A percentile compares a stretch with the other conserved stretches of the same genome.
phyloP scores from a whole-genome alignment of 305 asterid species.

The Fraxinus albicans region DNA sequence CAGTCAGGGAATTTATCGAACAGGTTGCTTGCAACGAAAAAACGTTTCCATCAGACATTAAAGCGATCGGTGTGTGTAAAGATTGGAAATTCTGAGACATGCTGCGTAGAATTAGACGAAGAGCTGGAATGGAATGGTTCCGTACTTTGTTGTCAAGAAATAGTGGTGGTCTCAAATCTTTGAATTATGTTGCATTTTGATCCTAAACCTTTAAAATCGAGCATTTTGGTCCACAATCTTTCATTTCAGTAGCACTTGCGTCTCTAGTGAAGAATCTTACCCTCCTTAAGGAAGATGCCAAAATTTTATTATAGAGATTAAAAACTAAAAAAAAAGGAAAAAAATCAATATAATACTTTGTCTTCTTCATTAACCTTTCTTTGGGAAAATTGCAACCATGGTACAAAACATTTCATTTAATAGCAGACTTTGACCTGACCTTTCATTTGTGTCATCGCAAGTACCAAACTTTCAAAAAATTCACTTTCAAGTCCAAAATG shows the following conservation, averaged over 20 bases:
- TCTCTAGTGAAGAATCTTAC: not conserved
- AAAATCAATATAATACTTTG: not conserved
- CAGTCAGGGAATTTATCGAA: slow-evolving; percentile 33
- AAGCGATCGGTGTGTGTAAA: not conserved
- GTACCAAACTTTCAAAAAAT: no score
- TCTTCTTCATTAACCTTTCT: not conserved
- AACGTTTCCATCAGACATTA: not conserved
- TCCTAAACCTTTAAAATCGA: not conserved
- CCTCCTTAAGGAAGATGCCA: not conserved
- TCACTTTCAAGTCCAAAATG: no score
- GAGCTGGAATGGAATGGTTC: not conserved
- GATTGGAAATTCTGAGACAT: not conserved
- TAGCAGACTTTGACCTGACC: no score
- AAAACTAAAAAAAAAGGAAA: not conserved
- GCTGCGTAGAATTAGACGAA: not conserved
- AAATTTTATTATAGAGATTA: not conserved
- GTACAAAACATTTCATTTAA: no score
- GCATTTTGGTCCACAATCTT: not conserved
- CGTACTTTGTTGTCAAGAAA: not conserved
- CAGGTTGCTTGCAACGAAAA: slow-evolving; percentile 1
- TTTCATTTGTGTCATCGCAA: no score
- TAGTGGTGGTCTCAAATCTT: slow-evolving; percentile 16
- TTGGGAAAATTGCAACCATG: no score
- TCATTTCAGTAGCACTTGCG: not conserved
- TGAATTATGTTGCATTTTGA: not conserved